Base-by-base conservation (phyloP, 2,329 filamentous ascomycete species). In the Venturiaceae sp. region DNA sequence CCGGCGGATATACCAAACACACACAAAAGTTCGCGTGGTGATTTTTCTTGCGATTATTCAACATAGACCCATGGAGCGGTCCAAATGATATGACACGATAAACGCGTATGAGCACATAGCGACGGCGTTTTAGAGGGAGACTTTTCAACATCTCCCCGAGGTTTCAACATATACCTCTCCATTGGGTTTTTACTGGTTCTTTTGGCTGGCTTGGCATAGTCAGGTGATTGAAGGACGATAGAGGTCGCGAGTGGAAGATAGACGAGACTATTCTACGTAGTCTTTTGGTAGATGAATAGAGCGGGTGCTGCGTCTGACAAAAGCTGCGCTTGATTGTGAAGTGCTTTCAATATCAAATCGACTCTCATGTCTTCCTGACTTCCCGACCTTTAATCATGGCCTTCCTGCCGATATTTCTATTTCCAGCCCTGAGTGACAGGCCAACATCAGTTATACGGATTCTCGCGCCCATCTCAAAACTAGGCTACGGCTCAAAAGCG, bases 51-150 rank as follows among this genome's bases (percentile, higher is more conserved):
- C 26, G 30, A 28, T 57, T 55, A 59, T 59, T 59, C 58, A 59
- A 59, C 58, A 59, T 59, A 59, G 50, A 59, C 50, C 58, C 53
- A 36, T 26, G 53, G 50, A 55, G 58, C 58, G 58, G 52, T 59
- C 53, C 39, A 33, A 33, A 46, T 50, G 55, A 52, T 26, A 33
- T 30, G 30, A 39, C 19, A 32, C 21, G 41, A 47, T 53, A 19
- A 34, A 39, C 23, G 28, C 41, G 23, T 34, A 44, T 56, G 53
- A 59, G 52, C 58, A 59, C 57, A 21, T 34, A 59, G 58, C 58
- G 58, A 28, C 47, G 58, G 58, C 58, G 58, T 59, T 59, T 44
- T 52, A 34, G 55, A 58, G 58, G 58, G 53, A 56, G 53, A 37
- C 37, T 36, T 59, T 59, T 59, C 58, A 59, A 59, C 58, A 59